These are phyloP conservation scores for Posidonia australis DNA, from an alignment of 106 monocot species.

Conservation along the genomic window DNA sequence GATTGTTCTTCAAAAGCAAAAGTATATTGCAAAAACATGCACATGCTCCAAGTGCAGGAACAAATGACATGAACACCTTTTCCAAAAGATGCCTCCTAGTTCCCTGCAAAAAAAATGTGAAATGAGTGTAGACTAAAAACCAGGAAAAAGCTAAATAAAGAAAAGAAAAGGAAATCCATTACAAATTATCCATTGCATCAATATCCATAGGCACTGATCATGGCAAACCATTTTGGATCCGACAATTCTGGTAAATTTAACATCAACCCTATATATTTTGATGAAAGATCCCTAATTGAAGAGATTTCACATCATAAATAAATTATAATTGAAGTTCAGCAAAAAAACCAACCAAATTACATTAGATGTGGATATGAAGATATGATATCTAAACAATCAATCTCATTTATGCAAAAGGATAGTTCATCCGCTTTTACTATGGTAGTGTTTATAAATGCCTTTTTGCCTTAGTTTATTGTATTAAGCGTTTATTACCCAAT, in stretches of 20 bases:
- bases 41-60: conserved; percentile 43
- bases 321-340: no score
- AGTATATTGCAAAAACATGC: conserved; percentile 40
- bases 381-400: background rate
- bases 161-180: background rate
- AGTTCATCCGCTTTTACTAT: background rate
- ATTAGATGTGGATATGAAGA: no score
- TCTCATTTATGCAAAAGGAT: background rate
- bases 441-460: no score
- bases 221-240: background rate
- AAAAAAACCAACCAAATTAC: no score
- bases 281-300: background rate
- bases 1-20: conserved; percentile 29
- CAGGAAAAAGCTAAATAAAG: background rate
- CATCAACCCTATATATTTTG: background rate
- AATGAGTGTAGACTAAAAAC: background rate
- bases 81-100: conserved; percentile 14
- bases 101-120: conserved; percentile 2
- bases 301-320: no score
- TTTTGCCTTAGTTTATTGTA: no score
- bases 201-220: background rate
- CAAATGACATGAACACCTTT: conserved; percentile 28
- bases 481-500: no score
- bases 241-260: background rate
- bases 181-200: background rate